Conservation (phyloP, 2,329 filamentous ascomycete species). For the Plenodomus biglobosus region DNA sequence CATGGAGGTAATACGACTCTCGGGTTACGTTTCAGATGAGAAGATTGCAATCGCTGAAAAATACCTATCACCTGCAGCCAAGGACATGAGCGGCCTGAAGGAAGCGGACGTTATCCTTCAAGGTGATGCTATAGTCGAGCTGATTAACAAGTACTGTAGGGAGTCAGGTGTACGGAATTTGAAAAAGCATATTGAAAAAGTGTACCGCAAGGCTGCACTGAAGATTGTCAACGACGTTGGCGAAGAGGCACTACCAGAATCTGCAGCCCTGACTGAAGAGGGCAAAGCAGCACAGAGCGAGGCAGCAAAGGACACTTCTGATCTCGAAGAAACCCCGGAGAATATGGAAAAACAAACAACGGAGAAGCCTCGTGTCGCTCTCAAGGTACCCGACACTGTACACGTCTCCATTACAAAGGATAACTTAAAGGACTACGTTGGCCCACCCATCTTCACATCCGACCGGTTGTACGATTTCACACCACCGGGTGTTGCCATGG, state of each 20-base stretch:
- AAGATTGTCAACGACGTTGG: slow-evolving; percentile 96
- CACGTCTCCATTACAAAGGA: slow-evolving; percentile 84
- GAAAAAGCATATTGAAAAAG: slow-evolving; percentile 99
- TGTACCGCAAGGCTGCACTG: slow-evolving; percentile 93
- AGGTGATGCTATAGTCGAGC: slow-evolving; percentile 85
- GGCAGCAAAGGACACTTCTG: slow-evolving; percentile 65
- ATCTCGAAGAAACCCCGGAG: slow-evolving; percentile 63
- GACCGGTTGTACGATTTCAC: slow-evolving; percentile 93
- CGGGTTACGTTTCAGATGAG: slow-evolving; percentile 95
- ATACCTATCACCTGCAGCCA: slow-evolving; percentile 91
- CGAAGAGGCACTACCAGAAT: slow-evolving; percentile 78
- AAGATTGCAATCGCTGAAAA: slow-evolving; percentile 97
- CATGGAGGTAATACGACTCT: slow-evolving; percentile 97
- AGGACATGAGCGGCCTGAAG: slow-evolving; percentile 87
- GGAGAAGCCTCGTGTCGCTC: slow-evolving; percentile 69
- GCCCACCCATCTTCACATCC: slow-evolving; percentile 91
- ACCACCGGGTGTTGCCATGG: slow-evolving; percentile 94
- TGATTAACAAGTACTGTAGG: slow-evolving; percentile 98
- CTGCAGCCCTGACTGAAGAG: slow-evolving; percentile 79
- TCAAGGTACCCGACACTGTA: slow-evolving; percentile 83
- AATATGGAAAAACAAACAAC: slow-evolving; percentile 62
- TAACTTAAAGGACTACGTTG: slow-evolving; percentile 94
- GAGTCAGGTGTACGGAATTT: slow-evolving; percentile 96
- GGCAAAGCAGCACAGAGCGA: slow-evolving; percentile 77
- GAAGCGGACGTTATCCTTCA: slow-evolving; percentile 86